Evolutionary conservation across 2,329 filamentous ascomycete genomes (phyloP), one percentile per base, ranked within the genome.

Genomic region (Fusarium algeriense): DNA sequence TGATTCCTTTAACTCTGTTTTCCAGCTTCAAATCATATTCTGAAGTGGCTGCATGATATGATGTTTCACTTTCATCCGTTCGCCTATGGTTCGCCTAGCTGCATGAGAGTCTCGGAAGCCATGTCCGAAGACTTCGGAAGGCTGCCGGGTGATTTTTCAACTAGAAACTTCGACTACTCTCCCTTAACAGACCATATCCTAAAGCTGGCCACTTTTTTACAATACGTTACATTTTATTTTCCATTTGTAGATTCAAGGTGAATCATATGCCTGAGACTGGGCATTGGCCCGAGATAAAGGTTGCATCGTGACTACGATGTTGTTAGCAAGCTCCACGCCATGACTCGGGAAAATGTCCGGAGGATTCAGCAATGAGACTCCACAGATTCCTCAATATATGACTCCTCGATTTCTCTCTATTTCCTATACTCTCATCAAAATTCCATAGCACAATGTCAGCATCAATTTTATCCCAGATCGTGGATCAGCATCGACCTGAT

Each of bases 401-500:
- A 14, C 50, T 30, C 26, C 11, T 6, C 4, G 1, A 6, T 7
- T 17, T 8, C 17, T 17, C 20, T 13, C 13, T 6, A 2, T 2
- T 13, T 17, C 7, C n/a, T 10, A 9, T 17, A n/a, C 5, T 15
- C 6, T 7, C 11, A 5, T 4, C 14, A 10, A 7, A 0, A 5
- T 9, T 11, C 8, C 2, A 3, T 9, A 6, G 0, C 10, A 23
- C 19, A 13, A 67, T 67, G 64, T 19, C 49, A 5, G 2, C 30
- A 17, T 15, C 45, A 28, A 46, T 3, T 1, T 6, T 68, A 1
- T 68, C 64, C 3, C 38, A 52, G 6, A 26, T 67, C 2, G 49
- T 67, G 6, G 3, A 68, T 13, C 49, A 68, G 44, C 44, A 67
- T 38, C 44, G 64, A 3, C 64, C 64, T 2, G 23, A 52, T 30